These are phyloP conservation scores for Leccinum pachyderme DNA, from an alignment of 1,284 basidiomycete genomes.

Conservation along the genomic window DNA sequence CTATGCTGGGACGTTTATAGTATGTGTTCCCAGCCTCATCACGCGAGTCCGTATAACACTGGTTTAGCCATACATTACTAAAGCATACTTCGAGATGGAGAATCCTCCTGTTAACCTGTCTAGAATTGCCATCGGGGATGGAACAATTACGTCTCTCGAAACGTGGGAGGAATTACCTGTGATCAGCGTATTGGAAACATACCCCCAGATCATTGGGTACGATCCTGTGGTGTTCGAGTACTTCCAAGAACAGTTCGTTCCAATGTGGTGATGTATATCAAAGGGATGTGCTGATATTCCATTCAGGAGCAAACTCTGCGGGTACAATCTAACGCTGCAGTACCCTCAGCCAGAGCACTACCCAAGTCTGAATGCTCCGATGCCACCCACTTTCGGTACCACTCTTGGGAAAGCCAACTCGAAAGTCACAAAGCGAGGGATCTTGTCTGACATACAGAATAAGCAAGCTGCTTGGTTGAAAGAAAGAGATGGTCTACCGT, in stretches of 20 bases:
- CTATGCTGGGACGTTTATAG: conserved; percentile 65
- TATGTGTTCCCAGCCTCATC: conserved; percentile 28
- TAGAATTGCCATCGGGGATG: conserved; percentile 69
- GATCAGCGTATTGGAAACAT: conserved; percentile 61
- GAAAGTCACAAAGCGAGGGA: conserved; percentile 8
- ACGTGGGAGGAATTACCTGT: conserved; percentile 52
- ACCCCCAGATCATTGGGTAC: conserved; percentile 36
- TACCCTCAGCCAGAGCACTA: conserved; percentile 63
- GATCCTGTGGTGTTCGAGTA: conserved; percentile 62
- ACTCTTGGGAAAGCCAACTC: conserved; percentile 10
- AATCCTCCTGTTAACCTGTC: conserved; percentile 65
- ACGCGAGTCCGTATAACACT: conserved; percentile 2
- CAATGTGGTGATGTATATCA: not conserved
- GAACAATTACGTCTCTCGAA: conserved; percentile 46
- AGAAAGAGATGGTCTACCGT: not conserved
- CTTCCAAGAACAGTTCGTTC: conserved; percentile 58
- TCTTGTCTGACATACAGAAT: conserved; percentile 17
- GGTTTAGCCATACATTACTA: conserved; percentile 64
- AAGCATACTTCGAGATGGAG: conserved; percentile 57
- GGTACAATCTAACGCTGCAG: conserved; percentile 64
- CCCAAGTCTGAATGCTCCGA: conserved; percentile 40
- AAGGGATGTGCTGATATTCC: not conserved
- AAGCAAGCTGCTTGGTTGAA: not conserved
- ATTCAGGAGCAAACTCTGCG: conserved; percentile 58
- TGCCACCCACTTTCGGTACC: conserved; percentile 13